These are phyloP conservation scores for Aspergillus sp. DNA, from an alignment of 2,329 filamentous ascomycete genomes.

Conservation along the genomic window DNA sequence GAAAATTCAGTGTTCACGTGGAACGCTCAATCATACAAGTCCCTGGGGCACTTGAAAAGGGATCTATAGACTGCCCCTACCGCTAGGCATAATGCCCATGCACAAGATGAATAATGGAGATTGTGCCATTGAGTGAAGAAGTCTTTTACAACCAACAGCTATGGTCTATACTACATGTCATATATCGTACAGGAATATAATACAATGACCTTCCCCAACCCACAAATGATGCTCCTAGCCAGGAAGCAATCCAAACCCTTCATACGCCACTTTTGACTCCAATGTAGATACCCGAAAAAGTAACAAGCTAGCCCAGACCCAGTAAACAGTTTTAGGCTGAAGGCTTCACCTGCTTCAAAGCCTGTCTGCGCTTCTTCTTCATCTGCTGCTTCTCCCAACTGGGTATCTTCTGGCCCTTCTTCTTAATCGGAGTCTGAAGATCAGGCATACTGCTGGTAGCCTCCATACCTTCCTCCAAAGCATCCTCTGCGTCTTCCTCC, in stretches of 20 bases:
- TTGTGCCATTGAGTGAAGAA: constrained; percentile 27
- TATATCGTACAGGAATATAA: constrained; percentile 17
- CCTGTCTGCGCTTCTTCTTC: constrained; percentile 46
- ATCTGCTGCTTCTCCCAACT: constrained; percentile 47
- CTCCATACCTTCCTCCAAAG: constrained; percentile 16
- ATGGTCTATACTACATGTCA: constrained; percentile 17
- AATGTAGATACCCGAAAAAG: background rate
- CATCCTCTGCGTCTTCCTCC: constrained; percentile 28
- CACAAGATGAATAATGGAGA: constrained; percentile 3
- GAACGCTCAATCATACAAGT: too few species aligned
- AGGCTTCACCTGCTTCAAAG: constrained; percentile 36
- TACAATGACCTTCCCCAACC: constrained; percentile 4
- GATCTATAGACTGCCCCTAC: background rate
- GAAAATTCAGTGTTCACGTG: too few species aligned
- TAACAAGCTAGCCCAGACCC: background rate
- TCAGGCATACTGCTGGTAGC: constrained; percentile 12
- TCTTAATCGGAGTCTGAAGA: constrained; percentile 24
- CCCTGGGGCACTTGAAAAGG: background rate
- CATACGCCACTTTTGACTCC: background rate
- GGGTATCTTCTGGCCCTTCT: constrained; percentile 40
- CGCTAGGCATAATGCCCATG: background rate
- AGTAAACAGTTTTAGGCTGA: too few species aligned
- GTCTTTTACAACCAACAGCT: constrained; percentile 15
- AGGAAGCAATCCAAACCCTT: background rate
- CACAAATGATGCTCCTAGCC: background rate